Base-by-base conservation (phyloP, 805 yeast genomes). In the Kluyveromyces aestuarii region DNA sequence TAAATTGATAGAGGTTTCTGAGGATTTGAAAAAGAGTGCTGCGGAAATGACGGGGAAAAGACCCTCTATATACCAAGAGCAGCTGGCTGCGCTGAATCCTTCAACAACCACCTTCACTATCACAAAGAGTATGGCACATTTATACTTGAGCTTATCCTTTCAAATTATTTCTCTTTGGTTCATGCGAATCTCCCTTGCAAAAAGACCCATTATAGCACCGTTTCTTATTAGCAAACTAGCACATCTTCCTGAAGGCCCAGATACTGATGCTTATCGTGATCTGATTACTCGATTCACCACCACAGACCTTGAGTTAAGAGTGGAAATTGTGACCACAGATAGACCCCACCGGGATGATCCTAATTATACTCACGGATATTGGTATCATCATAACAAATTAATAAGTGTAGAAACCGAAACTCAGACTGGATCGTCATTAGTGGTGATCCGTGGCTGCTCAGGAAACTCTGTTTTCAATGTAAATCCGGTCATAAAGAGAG, bases 111-210 rank as follows among this genome's bases (percentile, higher is more conserved):
- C 69, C 4, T 61, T 67, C 37, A 75, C 70, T 48, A 67, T 76
- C 7, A 70, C 79, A 0, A 74, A 78, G 1, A 71, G 74, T 1
- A 56, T 85, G 41, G 73, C 85, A 0, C 80, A 77, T 45, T 87
- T 85, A 60, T 68, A 83, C 27, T 67, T 77, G 25, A 70, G 80
- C 1, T 67, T 84, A 43, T 84, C 95, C 0, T 85, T 82, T 59
- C 74, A 73, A 44, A 84, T 86, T 2, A 77, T 88, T 25, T 70
- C 83, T 1, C 73, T 75, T 40, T 85, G 95, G 90, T 87, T 81
- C 54, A 65, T 87, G 55, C 77, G 81, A 48, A 74, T 87, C 60
- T 72, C 73, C 16, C 51, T 82, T 50, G 67, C 66, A n/a, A 81
- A 81, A 44, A 72, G 96, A 40, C 73, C 74, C 45, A 71, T 73